Base-by-base conservation (phyloP, 371 early-diverging fungal species). In the Mucor mucedo region DNA sequence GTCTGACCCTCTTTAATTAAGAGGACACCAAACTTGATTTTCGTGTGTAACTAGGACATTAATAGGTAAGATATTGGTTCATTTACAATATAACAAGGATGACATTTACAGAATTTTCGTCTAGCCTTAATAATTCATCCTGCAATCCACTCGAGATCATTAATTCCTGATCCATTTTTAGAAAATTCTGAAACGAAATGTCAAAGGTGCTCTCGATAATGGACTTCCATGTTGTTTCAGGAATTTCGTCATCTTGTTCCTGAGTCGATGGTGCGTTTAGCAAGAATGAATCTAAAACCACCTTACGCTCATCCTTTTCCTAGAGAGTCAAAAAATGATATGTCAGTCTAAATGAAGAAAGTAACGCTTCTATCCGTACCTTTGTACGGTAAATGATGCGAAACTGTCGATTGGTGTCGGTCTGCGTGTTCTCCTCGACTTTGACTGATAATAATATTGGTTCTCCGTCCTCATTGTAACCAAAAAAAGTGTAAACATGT, bases 21-120 rank as follows among this genome's bases (percentile, higher is more conserved):
- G 14, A 86, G 70, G 1, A 94, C 88, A 4, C 93, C 94, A 84
- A 92, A 92, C 73, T 94, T 94, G 73, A 91, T 92, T 40, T 75
- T 77, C 38, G 84, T 66, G 58, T 89, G 89, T 44, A 90, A 84
- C 79, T 89, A 41, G 40, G 40, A 16, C 8, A 7, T 28, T 48
- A 28, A 21, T 21, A 21, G 21, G 21, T 11, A 42, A n/a, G 4
- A 42, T 11, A 50, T 50, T 28, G 11, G 6, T 50, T 50, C 9
- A 50, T 30, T 50, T 30, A 50, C 10, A 35, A 44, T 35, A 27
- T 35, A 32, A 13, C 33, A 7, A 62, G 33, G 21, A 54, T 40
- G 13, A 44, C n/a, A 27, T 39, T 58, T 62, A 72, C 72, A 21
- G 65, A 61, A 52, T 65, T 62, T 35, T 73, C 74, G 53, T 73